Evolutionary conservation across 129 eudicot genomes (phyloP), one percentile per base, ranked within the genome.

Genomic region (Flaveria brownii): DNA sequence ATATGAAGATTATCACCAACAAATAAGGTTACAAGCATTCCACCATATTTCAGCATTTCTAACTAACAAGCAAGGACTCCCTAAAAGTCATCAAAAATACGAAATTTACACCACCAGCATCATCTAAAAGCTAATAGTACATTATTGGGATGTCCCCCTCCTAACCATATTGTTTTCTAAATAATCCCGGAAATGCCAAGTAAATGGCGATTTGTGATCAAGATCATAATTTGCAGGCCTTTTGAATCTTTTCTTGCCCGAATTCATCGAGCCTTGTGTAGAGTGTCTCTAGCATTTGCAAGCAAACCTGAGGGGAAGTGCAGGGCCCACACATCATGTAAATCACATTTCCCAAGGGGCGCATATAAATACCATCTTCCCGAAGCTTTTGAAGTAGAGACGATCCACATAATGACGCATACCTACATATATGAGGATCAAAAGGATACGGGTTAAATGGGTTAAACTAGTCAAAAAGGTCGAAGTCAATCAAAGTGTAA

Each of bases 281-380:
- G n/a, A 94, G 83, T 54, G 82, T 91, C 74, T 76, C 80, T 50
- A 91, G 79, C 45, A 87, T 47, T 51, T 64, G 79, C 51, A 55
- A 70, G 85, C 97, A 91, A 23, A 71, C 78, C 3, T 64, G 75
- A 10, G 90, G 86, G 43, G 94, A 82, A 9, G 99, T 89, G 80
- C 91, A 87, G 6, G 99, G 99, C 71, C 96, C 97, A 41, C 96
- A 89, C 96, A 95, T 95, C 33, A 91, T 80, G 75, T 95, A 95
- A 36, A 91, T 82, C 41, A 95, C 96, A 61, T 95, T 91, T 51
- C 99, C 99, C 71, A 95, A 80, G 30, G 99, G 94, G 71, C 99
- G 86, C 92, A 78, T 87, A 77, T 79, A 91, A 61, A 91, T 85
- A 23, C 94, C 99, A 80, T 95, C 99, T 65, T 87, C 90, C 0